Evolutionary conservation across 768 basidiomycete species (phyloP).

Genomic region (Kockovaella imperatae): DNA sequence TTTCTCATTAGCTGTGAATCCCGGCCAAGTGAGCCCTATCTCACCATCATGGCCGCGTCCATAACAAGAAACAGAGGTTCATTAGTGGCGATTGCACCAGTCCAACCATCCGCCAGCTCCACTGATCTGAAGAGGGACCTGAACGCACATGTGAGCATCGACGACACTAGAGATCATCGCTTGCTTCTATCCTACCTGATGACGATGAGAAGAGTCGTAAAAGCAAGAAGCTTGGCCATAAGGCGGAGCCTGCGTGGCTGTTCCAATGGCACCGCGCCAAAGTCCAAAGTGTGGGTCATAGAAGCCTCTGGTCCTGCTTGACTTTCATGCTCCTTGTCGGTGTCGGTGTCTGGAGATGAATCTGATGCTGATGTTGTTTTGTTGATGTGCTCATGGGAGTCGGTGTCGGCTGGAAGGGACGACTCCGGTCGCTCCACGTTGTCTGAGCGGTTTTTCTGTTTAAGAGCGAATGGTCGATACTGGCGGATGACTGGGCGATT

Average conservation of each 20-base stretch:
- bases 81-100: slow-evolving; percentile 50
- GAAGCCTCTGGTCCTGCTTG: too few species aligned
- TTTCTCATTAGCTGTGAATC: too few species aligned
- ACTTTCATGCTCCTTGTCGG: too few species aligned
- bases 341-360: too few species aligned
- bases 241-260: too few species aligned
- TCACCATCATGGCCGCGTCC: slow-evolving; percentile 37
- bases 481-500: slow-evolving; percentile 21
- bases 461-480: slow-evolving; percentile 2
- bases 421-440: not conserved
- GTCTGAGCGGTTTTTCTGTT: not conserved
- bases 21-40: too few species aligned
- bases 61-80: slow-evolving; percentile 42
- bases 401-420: not conserved
- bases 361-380: too few species aligned
- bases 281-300: too few species aligned
- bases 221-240: not conserved
- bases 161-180: not conserved
- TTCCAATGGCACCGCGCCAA: too few species aligned
- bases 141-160: not conserved
- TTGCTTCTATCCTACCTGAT: slow-evolving; percentile 45
- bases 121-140: slow-evolving; percentile 51
- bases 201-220: slow-evolving; percentile 48
- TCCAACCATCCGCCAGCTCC: slow-evolving; percentile 51
- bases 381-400: not conserved